Percentiles rank a stretch among this genome's conserved stretches.
These are phyloP conservation scores for Chrysoporthe deuterocubensis DNA, from an alignment of 2,329 filamentous ascomycete genomes.

Conservation along the genomic window DNA sequence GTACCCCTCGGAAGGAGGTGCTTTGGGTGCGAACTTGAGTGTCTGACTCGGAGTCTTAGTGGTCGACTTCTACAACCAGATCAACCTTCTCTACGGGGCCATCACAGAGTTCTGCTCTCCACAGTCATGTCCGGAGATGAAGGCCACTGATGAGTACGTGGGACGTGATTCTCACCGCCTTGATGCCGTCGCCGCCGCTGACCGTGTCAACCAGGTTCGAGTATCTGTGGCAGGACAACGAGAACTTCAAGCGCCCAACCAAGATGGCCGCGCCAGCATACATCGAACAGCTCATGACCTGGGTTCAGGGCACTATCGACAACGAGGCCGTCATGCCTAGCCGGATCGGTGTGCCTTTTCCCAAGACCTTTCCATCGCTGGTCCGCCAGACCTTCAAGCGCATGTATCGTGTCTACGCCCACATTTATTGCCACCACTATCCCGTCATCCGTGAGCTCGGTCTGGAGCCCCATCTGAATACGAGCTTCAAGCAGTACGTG, in stretches of 20 bases:
- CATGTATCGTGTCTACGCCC: conserved; percentile 96
- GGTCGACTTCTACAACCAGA: conserved; percentile 99
- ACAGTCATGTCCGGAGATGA: conserved; percentile 98
- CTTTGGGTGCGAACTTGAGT: background rate
- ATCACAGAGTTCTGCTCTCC: conserved; percentile 99
- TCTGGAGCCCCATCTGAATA: conserved; percentile 96
- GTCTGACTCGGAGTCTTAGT: conserved; percentile 55
- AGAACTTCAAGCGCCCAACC: conserved; percentile 92
- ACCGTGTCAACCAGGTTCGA: conserved; percentile 69
- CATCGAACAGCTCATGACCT: conserved; percentile 96
- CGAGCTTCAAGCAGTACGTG: conserved; percentile 99
- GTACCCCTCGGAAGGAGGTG: background rate
- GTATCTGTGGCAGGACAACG: conserved; percentile 97
- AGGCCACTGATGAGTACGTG: conserved; percentile 94
- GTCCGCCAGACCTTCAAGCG: conserved; percentile 98
- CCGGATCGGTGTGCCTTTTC: conserved; percentile 92
- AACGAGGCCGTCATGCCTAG: conserved; percentile 96
- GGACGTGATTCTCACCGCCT: background rate
- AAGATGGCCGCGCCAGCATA: conserved; percentile 98
- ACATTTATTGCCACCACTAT: conserved; percentile 99
- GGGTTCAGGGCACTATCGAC: conserved; percentile 94
- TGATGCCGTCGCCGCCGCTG: background rate
- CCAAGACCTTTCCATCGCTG: conserved; percentile 85
- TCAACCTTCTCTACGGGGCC: conserved; percentile 97
- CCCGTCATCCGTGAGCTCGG: conserved; percentile 94